Percentiles rank a stretch among this genome's conserved stretches.
These are phyloP conservation scores for Ensete glaucum DNA, from an alignment of 176 grass and related monocot genomes.

Conservation along the genomic window DNA sequence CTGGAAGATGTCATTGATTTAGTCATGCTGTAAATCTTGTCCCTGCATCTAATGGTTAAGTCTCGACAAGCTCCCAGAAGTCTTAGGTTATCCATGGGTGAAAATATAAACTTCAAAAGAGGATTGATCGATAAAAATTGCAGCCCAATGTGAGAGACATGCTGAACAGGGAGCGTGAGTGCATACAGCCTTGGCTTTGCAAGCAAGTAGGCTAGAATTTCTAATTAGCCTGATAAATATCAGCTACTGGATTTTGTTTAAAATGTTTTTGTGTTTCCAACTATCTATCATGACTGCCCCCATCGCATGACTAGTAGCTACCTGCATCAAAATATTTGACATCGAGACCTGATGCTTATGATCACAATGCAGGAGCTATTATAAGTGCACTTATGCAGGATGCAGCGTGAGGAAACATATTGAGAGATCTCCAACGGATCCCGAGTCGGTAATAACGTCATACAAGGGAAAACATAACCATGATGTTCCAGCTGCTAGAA, in stretches of 20 bases:
- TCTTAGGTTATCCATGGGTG: neutral
- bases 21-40: neutral
- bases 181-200: no score
- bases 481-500: constrained; percentile 55
- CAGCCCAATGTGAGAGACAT: no score
- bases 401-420: constrained; percentile 86
- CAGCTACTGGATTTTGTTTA: no score
- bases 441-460: constrained; percentile 67
- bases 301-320: no score
- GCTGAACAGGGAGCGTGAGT: no score
- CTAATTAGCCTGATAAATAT: no score
- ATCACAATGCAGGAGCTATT: constrained; percentile 65
- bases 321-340: neutral
- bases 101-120: no score
- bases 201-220: no score
- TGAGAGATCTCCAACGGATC: constrained; percentile 62
- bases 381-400: constrained; percentile 80
- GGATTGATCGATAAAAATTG: no score
- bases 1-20: neutral
- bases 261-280: no score
- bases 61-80: neutral
- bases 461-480: constrained; percentile 90
- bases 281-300: no score
- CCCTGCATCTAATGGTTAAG: neutral
- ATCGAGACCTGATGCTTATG: neutral